phyloP scores from a whole-genome alignment of 805 yeast species.

The Yarrowia deformans region DNA sequence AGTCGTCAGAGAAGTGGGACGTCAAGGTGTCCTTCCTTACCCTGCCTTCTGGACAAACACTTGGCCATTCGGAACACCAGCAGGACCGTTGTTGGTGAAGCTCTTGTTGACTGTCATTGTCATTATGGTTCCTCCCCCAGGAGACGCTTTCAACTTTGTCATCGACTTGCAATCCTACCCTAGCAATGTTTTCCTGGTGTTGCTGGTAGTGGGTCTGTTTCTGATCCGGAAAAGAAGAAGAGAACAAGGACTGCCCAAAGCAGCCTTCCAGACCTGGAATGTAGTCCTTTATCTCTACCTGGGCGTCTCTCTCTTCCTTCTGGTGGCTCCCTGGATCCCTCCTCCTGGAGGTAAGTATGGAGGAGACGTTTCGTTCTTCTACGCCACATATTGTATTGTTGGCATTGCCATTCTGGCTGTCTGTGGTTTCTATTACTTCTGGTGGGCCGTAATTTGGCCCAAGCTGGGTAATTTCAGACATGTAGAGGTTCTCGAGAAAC shows the following conservation, averaged over 20 bases:
- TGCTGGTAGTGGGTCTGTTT: constrained; percentile 17
- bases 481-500: constrained; percentile 9
- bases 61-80: constrained; percentile 93
- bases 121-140: constrained; percentile 34
- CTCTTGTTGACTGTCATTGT: constrained; percentile 52
- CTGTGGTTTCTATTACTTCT: constrained; percentile 31
- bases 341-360: constrained; percentile 31
- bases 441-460: constrained; percentile 29
- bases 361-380: constrained; percentile 29
- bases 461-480: constrained; percentile 20
- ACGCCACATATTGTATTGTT: constrained; percentile 29
- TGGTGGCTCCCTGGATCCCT: constrained; percentile 35
- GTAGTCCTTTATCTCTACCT: constrained; percentile 3
- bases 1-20: constrained; percentile 26
- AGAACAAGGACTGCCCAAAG: not conserved
- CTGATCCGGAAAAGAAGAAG: constrained; percentile 45
- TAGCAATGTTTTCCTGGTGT: constrained; percentile 28
- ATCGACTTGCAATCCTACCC: constrained; percentile 42
- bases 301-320: constrained; percentile 11
- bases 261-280: constrained; percentile 10
- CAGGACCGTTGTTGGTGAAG: constrained; percentile 94
- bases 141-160: constrained; percentile 34
- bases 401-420: constrained; percentile 23
- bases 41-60: constrained; percentile 33
- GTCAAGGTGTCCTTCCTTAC: constrained; percentile 27